Evolutionary conservation across 169 alveolate genomes (phyloP).

Genomic region (Cryptosporidium baileyi): DNA sequence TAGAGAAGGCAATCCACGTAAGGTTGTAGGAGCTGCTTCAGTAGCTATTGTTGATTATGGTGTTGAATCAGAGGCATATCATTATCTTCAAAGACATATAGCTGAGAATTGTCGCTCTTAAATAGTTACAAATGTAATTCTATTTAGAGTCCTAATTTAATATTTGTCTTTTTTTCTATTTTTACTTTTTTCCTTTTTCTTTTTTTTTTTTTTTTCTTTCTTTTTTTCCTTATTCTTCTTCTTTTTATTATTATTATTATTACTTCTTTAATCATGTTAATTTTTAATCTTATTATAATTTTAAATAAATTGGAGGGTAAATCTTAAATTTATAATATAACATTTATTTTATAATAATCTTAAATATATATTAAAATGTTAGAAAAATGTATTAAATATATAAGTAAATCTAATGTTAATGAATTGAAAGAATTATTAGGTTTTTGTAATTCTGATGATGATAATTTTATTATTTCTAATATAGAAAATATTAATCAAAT

Average conservation of each 20-base stretch:
- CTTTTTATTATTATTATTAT: no score
- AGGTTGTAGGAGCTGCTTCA: slow-evolving; percentile 95
- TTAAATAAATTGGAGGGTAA: background rate
- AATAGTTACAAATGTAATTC: slow-evolving; percentile 2
- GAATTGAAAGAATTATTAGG: slow-evolving; percentile 15
- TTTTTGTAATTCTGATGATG: background rate
- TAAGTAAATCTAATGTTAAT: slow-evolving; percentile 16
- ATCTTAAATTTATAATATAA: no score
- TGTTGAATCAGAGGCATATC: slow-evolving; percentile 92
- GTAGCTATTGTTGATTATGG: slow-evolving; percentile 94
- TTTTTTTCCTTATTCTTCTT: background rate
- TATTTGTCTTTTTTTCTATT: background rate
- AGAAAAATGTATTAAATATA: slow-evolving; percentile 32
- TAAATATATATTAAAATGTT: background rate
- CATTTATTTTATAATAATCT: background rate
- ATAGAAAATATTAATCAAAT: background rate
- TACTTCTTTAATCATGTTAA: background rate
- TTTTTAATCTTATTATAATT: no score
- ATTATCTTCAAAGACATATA: slow-evolving; percentile 86
- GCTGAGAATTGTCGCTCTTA: slow-evolving; percentile 73
- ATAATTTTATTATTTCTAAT: background rate
- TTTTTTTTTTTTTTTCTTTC: background rate
- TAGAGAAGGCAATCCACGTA: slow-evolving; percentile 91
- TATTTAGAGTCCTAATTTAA: background rate
- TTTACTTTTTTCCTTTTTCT: background rate